Evolutionary conservation across 176 grass and related monocot genomes (phyloP).

Genomic region (Phoenix dactylifera): DNA sequence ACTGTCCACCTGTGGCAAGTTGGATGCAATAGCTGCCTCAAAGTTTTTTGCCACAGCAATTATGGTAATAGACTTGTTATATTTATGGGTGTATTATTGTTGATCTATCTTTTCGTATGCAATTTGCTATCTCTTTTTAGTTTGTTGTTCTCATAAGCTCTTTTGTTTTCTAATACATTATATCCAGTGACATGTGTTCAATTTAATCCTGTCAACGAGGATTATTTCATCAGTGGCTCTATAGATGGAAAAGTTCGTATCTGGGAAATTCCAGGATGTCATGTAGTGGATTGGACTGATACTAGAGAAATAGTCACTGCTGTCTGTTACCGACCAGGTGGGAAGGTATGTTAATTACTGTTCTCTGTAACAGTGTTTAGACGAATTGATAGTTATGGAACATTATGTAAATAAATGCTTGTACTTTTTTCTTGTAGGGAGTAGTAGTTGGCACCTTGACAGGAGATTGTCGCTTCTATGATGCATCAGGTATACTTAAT

Average conservation of each 20-base stretch:
- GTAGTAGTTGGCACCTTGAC: slow-evolving; percentile 16
- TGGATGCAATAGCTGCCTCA: slow-evolving; percentile 50
- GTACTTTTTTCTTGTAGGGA: slow-evolving; percentile 1
- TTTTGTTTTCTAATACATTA: neutral
- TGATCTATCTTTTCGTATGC: slow-evolving; percentile 3
- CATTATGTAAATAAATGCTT: neutral
- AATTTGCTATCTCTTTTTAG: neutral
- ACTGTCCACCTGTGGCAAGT: slow-evolving; percentile 77
- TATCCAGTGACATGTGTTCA: slow-evolving; percentile 86
- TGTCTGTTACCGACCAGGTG: slow-evolving; percentile 42
- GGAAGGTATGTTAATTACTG: neutral
- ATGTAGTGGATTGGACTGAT: slow-evolving; percentile 57
- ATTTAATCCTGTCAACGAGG: slow-evolving; percentile 56
- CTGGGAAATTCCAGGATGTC: slow-evolving; percentile 60
- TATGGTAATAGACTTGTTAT: slow-evolving; percentile 40
- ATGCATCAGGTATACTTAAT: slow-evolving; percentile 13
- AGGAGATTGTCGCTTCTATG: slow-evolving; percentile 26
- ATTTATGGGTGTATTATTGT: slow-evolving; percentile 4
- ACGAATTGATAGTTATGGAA: neutral
- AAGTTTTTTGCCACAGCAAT: slow-evolving; percentile 73
- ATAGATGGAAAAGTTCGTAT: slow-evolving; percentile 84
- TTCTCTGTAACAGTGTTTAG: neutral
- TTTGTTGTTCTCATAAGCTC: neutral
- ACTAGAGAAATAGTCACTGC: slow-evolving; percentile 79
- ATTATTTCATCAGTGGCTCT: slow-evolving; percentile 74